Evolutionary conservation across 2,329 filamentous ascomycete species (phyloP), one percentile per base, ranked within the genome.

Genomic region (Hypoxylon sp.): DNA sequence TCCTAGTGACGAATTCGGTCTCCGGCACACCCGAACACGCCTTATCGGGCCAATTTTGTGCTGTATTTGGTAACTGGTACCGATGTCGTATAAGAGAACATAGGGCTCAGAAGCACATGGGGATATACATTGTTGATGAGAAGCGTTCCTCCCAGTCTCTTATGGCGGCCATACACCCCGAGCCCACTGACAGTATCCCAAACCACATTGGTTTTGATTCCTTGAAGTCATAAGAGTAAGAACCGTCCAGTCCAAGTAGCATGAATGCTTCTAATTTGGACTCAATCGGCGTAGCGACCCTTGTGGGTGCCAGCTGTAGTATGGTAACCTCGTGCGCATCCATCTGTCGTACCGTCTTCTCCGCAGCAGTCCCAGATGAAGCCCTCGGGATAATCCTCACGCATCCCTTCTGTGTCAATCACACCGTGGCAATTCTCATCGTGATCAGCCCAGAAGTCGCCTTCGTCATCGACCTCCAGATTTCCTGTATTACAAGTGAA

Each of bases 331-430:
- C 42, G 37, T 17, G 21, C 52, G 52, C 63, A 64, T 3, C 61
- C 53, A n/a, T 10, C n/a, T 8, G 29, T 33, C 3, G 45, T 41
- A 7, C 58, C 62, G 4, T 11, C 20, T 18, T 65, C 29, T 1
- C 64, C 45, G 49, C 71, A 74, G 46, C 72, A 74, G 15, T 31
- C 23, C 73, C 71, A 75, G 9, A 52, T 24, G 56, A 73, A 72
- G 23, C 67, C 69, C 8, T 71, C 62, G 0, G 70, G 69, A 27
- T 21, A 66, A 2, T 69, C 58, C 13, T 69, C 47, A 1, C 63
- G 60, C 23, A 58, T 68, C 24, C 66, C 58, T 0, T 58, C 17
- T 1, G 61, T 60, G 48, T 73, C 69, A 6, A 72, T 71, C 1
- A 24, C 8, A 1, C 73, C 72, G 26, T 74, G 69, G 24, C 45